A percentile compares a stretch with the other conserved stretches of the same genome.
Conservation (phyloP, 1,284 basidiomycete genomes). For the Sanguinoderma infundibulare region DNA sequence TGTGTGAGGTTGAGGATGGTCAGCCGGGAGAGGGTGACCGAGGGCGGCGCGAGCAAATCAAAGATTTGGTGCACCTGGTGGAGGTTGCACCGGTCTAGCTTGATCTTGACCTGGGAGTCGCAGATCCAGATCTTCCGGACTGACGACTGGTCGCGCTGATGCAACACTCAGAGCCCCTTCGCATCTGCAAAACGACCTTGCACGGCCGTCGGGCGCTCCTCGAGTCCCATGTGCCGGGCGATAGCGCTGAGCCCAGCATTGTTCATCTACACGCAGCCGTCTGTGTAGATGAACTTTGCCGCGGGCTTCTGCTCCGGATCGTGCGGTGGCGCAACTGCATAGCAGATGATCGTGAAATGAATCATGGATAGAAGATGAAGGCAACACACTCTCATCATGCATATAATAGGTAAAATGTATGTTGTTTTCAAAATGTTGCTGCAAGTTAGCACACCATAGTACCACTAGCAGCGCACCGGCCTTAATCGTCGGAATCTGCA, state of each 20-base stretch:
- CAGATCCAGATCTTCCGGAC: constrained; percentile 71
- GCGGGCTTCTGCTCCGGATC: too few relatives aligned
- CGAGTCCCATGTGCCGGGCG: constrained; percentile 44
- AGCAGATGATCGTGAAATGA: too few relatives aligned
- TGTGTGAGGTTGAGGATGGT: constrained; percentile 64
- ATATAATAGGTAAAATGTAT: too few relatives aligned
- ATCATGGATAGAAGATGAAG: too few relatives aligned
- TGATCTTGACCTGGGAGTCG: constrained; percentile 67
- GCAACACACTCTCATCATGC: too few relatives aligned
- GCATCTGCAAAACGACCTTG: constrained; percentile 71
- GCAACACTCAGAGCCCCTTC: constrained; percentile 72
- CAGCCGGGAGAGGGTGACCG: constrained; percentile 52
- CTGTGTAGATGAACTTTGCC: too few relatives aligned
- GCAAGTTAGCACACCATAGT: too few relatives aligned
- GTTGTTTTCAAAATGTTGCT: too few relatives aligned
- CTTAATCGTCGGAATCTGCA: too few relatives aligned
- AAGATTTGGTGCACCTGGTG: constrained; percentile 56
- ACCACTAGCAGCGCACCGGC: too few relatives aligned
- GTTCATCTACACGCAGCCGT: constrained; percentile 76
- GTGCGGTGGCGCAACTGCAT: too few relatives aligned
- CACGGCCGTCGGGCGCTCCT: constrained; percentile 58
- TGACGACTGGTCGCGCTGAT: constrained; percentile 49
- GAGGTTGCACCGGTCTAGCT: constrained; percentile 33
- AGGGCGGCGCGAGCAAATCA: constrained; percentile 43
- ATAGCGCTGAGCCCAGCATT: constrained; percentile 54